Evolutionary conservation across 2,329 filamentous ascomycete species (phyloP).

Genomic region (Fusarium compactum): DNA sequence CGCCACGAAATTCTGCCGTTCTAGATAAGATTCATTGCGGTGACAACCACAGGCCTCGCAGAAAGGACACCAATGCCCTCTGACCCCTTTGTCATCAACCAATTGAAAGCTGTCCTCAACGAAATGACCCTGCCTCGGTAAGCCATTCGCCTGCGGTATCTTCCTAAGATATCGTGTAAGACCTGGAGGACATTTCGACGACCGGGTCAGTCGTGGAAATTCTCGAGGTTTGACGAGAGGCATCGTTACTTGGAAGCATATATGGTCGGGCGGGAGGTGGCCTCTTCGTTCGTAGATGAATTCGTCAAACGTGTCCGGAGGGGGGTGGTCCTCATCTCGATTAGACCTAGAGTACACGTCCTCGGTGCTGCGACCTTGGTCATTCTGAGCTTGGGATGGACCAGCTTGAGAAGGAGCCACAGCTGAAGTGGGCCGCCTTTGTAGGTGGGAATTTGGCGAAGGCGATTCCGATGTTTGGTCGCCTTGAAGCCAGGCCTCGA

Average conservation of each 20-base stretch:
- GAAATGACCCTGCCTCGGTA: too few species aligned
- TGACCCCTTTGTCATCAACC: neutral
- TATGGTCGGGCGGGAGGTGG: neutral
- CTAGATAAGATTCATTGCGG: neutral
- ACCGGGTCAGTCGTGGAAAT: neutral
- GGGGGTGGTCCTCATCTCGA: neutral
- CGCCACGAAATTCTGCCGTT: neutral
- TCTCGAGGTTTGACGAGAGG: neutral
- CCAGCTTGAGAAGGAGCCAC: neutral
- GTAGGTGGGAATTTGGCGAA: neutral
- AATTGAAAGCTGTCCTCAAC: neutral
- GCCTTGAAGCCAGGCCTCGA: neutral
- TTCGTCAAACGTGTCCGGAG: neutral
- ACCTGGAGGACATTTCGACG: neutral
- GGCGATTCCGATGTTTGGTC: neutral
- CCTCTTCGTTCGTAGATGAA: neutral
- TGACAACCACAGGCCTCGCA: neutral
- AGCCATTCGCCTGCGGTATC: neutral
- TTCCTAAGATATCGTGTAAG: neutral
- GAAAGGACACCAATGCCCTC: neutral
- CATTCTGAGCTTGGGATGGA: neutral
- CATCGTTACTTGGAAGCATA: neutral
- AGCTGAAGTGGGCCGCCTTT: neutral
- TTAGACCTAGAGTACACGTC: neutral
- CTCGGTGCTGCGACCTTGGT: neutral